Conservation (phyloP, 768 basidiomycete genomes). For the Leucocoprinus birnbaumii region DNA sequence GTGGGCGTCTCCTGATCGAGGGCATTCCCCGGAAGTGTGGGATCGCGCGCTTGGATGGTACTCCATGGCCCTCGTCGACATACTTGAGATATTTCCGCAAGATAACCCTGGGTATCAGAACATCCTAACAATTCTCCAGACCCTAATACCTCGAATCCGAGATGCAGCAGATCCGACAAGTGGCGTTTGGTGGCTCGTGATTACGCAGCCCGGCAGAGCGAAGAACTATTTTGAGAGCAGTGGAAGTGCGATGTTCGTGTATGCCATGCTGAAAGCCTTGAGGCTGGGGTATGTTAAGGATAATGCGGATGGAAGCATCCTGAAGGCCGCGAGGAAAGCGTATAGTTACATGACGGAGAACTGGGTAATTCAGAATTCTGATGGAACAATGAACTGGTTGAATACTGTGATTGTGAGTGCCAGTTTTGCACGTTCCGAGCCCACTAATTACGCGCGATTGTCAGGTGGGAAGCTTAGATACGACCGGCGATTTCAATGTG, state of each 20-base stretch:
- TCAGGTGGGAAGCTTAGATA: constrained; percentile 40
- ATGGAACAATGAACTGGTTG: constrained; percentile 44
- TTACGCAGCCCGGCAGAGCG: constrained; percentile 41
- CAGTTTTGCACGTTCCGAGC: neutral
- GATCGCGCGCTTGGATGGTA: constrained; percentile 48
- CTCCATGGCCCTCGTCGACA: constrained; percentile 45
- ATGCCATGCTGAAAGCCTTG: constrained; percentile 42
- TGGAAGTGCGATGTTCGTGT: constrained; percentile 44
- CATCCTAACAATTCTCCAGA: constrained; percentile 31
- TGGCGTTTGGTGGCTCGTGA: constrained; percentile 51
- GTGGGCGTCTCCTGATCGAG: constrained; percentile 44
- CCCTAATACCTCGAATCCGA: constrained; percentile 31
- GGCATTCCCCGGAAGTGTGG: constrained; percentile 48
- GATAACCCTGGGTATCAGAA: constrained; percentile 24
- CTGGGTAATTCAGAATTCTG: constrained; percentile 36
- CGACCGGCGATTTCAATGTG: constrained; percentile 35
- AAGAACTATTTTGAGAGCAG: constrained; percentile 51
- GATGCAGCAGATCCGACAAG: constrained; percentile 35
- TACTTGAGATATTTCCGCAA: constrained; percentile 33
- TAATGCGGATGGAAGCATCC: constrained; percentile 31
- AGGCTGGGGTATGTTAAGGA: constrained; percentile 38
- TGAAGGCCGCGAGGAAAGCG: constrained; percentile 34
- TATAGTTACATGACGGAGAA: constrained; percentile 37
- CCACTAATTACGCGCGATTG: neutral
- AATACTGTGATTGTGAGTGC: constrained; percentile 41